Percentiles rank a stretch among this genome's conserved stretches.
Conservation (phyloP, 768 basidiomycete genomes). For the Tremella mesenterica region DNA sequence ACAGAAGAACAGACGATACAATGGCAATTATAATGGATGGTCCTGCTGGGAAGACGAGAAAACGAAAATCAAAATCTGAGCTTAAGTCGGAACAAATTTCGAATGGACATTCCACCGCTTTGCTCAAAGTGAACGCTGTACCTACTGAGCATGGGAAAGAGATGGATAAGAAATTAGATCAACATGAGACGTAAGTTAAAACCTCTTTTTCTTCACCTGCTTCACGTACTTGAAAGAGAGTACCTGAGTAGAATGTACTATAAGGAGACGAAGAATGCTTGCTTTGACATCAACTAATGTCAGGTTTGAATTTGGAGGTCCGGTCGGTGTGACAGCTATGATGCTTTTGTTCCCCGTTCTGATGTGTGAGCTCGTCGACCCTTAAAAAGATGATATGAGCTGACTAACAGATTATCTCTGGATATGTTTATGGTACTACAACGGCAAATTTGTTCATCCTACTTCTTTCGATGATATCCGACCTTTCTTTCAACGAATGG, state of each 20-base stretch:
- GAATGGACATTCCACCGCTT: constrained; percentile 20
- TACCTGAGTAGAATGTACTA: no score
- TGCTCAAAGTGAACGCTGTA: constrained; percentile 26
- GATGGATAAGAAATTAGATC: constrained; percentile 63
- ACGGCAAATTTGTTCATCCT: constrained; percentile 69
- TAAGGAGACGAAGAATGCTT: no score
- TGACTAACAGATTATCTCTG: constrained; percentile 67
- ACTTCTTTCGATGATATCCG: constrained; percentile 59
- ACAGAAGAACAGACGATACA: background rate
- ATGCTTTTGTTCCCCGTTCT: constrained; percentile 88
- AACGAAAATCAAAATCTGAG: constrained; percentile 9
- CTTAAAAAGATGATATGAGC: background rate
- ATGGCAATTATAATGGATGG: constrained; percentile 1
- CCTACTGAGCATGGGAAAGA: constrained; percentile 63
- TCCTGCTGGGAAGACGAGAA: constrained; percentile 16
- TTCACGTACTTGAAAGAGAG: background rate
- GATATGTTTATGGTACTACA: constrained; percentile 94
- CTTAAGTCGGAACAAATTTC: constrained; percentile 17
- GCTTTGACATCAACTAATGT: no score
- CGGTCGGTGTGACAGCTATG: constrained; percentile 79
- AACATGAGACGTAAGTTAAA: constrained; percentile 54
- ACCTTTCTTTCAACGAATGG: constrained; percentile 75
- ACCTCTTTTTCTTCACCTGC: background rate
- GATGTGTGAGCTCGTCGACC: constrained; percentile 55
- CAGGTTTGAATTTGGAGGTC: constrained; percentile 95